phyloP scores from a whole-genome alignment of 2,329 filamentous ascomycete genomes.

The Capronia coronata region DNA sequence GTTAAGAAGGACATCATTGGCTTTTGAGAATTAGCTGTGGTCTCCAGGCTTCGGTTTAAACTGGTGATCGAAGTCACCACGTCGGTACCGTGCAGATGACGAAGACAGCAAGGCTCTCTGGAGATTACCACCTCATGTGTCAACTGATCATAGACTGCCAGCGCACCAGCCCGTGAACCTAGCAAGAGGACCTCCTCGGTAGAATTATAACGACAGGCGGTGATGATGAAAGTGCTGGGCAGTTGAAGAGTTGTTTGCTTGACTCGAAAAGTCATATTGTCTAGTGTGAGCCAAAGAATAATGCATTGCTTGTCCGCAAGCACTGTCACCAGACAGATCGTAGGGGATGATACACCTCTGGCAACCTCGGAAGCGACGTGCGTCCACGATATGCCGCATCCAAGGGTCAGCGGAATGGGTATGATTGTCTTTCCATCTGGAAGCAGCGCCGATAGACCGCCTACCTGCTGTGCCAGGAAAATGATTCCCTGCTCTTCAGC shows the following conservation, averaged over 20 bases:
- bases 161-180: conserved; percentile 51
- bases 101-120: conserved; percentile 21
- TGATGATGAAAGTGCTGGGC: conserved; percentile 46
- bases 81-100: conserved; percentile 47
- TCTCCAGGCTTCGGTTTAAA: conserved; percentile 30
- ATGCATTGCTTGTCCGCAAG: conserved; percentile 7
- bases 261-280: conserved; percentile 1
- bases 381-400: conserved; percentile 16
- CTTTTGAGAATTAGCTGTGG: conserved; percentile 7
- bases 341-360: not conserved
- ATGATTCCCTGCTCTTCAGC: not conserved
- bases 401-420: not conserved
- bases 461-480: conserved; percentile 14
- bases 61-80: conserved; percentile 62
- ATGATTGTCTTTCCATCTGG: not conserved
- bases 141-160: conserved; percentile 44
- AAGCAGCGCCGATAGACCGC: conserved; percentile 4
- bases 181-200: conserved; percentile 39
- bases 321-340: conserved; percentile 12
- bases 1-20: conserved; percentile 53
- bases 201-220: conserved; percentile 39
- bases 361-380: conserved; percentile 4
- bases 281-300: conserved; percentile 13
- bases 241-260: conserved; percentile 29
- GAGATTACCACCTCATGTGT: conserved; percentile 13